Evolutionary conservation across 495 filamentous ascomycete genomes (phyloP).

Genomic region (Astrothelium macrocarpum): DNA sequence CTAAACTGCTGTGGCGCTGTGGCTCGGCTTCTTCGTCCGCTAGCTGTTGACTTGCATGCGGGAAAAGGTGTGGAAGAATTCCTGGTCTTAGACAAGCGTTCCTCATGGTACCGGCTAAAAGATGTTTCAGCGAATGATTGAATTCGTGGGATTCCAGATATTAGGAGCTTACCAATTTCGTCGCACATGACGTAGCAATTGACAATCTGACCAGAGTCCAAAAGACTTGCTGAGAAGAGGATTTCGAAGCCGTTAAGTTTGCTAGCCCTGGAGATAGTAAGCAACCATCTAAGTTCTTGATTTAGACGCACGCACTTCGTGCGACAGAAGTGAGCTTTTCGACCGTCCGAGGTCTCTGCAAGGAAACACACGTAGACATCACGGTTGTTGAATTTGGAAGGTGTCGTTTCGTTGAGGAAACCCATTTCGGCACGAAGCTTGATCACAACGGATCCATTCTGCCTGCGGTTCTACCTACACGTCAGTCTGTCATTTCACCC

Average conservation of each 20-base stretch:
- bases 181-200: constrained; percentile 76
- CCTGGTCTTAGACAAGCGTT: constrained; percentile 52
- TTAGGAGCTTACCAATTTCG: constrained; percentile 53
- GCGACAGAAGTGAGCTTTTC: constrained; percentile 67
- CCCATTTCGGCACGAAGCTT: constrained; percentile 59
- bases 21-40: constrained; percentile 10
- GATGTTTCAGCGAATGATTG: constrained; percentile 2
- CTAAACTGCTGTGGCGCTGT: background rate
- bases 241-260: constrained; percentile 58
- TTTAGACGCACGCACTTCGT: constrained; percentile 40
- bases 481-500: background rate
- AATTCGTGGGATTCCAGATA: background rate
- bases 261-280: constrained; percentile 43
- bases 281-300: constrained; percentile 1
- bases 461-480: constrained; percentile 32
- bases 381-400: constrained; percentile 50
- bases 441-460: constrained; percentile 41
- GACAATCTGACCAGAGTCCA: constrained; percentile 47
- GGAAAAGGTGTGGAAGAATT: constrained; percentile 49
- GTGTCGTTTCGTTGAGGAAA: constrained; percentile 59
- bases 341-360: constrained; percentile 65
- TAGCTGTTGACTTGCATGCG: constrained; percentile 23
- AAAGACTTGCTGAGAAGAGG: constrained; percentile 50
- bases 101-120: constrained; percentile 64
- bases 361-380: constrained; percentile 63